Evolutionary conservation across 2,329 filamentous ascomycete species (phyloP).

Genomic region (Fusarium fracticaudum): DNA sequence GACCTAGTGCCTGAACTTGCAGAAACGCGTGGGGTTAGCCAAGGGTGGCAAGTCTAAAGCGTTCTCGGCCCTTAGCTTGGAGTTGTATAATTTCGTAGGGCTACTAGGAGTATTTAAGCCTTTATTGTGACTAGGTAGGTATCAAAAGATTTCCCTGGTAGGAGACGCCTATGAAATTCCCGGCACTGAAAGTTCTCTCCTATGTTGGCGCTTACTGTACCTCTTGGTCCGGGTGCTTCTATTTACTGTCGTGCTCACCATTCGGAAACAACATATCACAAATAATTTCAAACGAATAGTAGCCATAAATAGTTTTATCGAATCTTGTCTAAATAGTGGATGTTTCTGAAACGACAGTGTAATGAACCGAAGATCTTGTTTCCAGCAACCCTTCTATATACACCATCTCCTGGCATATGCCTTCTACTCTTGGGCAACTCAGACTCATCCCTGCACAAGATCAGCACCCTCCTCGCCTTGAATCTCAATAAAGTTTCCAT

Average conservation of each 20-base stretch:
- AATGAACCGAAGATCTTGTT: not conserved
- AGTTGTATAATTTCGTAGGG: not conserved
- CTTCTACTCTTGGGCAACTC: not conserved
- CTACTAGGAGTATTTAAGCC: not conserved
- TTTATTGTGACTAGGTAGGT: not conserved
- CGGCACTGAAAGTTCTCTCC: not conserved
- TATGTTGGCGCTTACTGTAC: not conserved
- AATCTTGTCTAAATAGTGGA: rapidly evolving
- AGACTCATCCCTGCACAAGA: not conserved
- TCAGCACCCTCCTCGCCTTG: not conserved
- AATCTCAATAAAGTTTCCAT: constrained; percentile 15
- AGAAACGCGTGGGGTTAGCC: not conserved
- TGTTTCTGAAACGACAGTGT: not conserved
- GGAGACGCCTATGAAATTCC: not conserved
- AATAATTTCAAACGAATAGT: not conserved
- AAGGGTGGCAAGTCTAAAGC: not conserved
- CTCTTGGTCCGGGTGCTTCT: not conserved
- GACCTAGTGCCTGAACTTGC: not conserved
- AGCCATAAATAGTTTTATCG: rapidly evolving
- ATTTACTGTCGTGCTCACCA: not conserved
- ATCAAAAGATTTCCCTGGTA: not conserved
- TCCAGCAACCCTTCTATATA: too few species aligned
- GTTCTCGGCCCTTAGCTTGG: not conserved
- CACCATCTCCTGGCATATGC: rapidly evolving
- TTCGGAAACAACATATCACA: not conserved